Evolutionary conservation across 345 rosid species (phyloP).

Genomic region (Linum lewisii): DNA sequence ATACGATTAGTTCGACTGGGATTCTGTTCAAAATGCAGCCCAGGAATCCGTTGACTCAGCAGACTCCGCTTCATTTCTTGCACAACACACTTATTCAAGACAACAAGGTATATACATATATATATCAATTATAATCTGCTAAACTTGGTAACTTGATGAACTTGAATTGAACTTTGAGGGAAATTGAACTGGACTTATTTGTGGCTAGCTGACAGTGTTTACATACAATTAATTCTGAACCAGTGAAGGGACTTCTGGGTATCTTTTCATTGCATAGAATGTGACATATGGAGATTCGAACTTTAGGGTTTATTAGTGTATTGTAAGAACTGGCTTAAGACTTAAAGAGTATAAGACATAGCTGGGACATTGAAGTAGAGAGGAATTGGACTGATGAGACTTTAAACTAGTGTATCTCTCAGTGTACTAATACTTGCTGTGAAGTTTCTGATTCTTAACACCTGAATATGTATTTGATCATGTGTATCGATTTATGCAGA

Average conservation of each 20-base stretch:
- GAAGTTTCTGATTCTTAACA: too few species aligned
- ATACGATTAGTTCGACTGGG: conserved; percentile 61
- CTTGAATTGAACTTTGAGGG: conserved; percentile 6
- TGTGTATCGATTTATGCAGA: conserved; percentile 37
- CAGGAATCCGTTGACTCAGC: conserved; percentile 29
- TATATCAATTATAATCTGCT: conserved; percentile 13
- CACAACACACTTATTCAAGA: conserved; percentile 73
- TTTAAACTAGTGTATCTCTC: neutral
- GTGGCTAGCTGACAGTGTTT: too few species aligned
- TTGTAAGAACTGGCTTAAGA: neutral
- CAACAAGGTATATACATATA: conserved; percentile 80
- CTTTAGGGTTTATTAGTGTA: conserved; percentile 12
- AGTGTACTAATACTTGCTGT: neutral
- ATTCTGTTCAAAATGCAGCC: conserved; percentile 93
- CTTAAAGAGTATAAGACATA: neutral
- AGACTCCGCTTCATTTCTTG: conserved; percentile 59
- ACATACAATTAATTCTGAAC: too few species aligned
- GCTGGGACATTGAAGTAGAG: too few species aligned
- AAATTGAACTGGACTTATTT: neutral
- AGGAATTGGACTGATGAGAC: too few species aligned
- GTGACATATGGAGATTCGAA: conserved; percentile 5
- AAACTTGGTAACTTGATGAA: conserved; percentile 5
- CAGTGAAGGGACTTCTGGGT: too few species aligned
- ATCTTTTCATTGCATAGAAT: too few species aligned
- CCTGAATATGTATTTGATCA: conserved; percentile 7